Evolutionary conservation across 352 stramenopile species (phyloP), one percentile per base, ranked within the genome.

Genomic region (Globisporangium polare): DNA sequence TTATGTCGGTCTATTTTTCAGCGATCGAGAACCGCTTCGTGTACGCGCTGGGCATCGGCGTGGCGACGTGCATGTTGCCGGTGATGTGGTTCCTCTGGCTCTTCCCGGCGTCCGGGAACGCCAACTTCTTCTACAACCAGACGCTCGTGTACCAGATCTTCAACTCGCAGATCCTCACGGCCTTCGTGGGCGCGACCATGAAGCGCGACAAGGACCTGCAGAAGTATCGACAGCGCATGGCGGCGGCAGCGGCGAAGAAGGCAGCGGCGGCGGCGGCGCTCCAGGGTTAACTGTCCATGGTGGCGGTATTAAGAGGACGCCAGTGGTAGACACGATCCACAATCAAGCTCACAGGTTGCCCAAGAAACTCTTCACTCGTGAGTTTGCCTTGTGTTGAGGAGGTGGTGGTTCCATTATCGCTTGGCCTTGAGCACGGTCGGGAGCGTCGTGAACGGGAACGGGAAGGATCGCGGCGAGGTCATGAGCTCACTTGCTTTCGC

Each of bases 51-150:
- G 86, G 86, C 2, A 63, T 95, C 17, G 75, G 67, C 29, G 80
- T 86, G 0, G 83, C 83, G 17, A 86, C 80, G 8, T 89, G 75
- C 59, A 85, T 95, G 72, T 62, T 95, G 43, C 83, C 83, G 22
- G 77, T 93, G 22, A 95, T 95, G 86, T 92, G 80, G 76, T 93
- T 91, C 56, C 67, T 95, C n/a, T 95, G 86, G 86, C 61, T 95
- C 41, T 95, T 88, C 52, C 83, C 86, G 7, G 86, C 79, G 13
- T 93, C 83, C 10, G 86, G 86, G 22, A 95, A 95, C 64, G 82
- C 86, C n/a, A 95, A 95, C 60, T 95, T 95, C 65, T 95, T 91
- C 58, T 95, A 93, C 72, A 93, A 92, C 69, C 83, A 93, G 68
- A 95, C 86, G 37, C 69, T 95, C 47, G 82, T 95, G 52, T 95